Evolutionary conservation across 2,329 filamentous ascomycete species (phyloP), one percentile per base, ranked within the genome.

Genomic region (Chaetomiaceae sp.): DNA sequence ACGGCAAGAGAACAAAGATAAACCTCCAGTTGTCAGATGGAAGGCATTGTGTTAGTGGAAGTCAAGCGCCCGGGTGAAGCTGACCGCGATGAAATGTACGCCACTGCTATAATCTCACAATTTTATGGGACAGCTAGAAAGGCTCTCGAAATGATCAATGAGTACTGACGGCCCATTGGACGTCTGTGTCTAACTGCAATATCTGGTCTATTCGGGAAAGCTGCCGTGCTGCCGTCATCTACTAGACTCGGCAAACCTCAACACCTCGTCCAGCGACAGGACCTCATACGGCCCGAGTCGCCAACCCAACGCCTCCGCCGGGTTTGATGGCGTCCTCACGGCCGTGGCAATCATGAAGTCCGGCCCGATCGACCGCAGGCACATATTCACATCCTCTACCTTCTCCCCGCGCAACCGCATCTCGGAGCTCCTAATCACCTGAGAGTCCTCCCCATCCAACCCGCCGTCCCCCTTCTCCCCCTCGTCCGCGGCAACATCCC

Each of bases 291-390:
- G 61, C 1, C 66, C 69, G 38, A 74, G 48, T 17, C 62, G 51
- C 47, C 71, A 62, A 1, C 60, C 61, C 34, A 72, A 58, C 7
- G 62, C 73, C 10, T 64, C 63, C 39, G 63, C 61, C 44, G 64
- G 64, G 1, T 54, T 49, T 29, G 52, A 58, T 1, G 66, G 66
- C 39, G 68, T 71, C 50, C 71, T 65, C 36, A 78, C 65, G 2
- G 71, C 74, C 19, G 74, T 74, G 50, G 72, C 73, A 45, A 76
- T 66, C 73, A 79, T 78, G 61, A 72, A 79, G 37, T 76, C 72
- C 9, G 60, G 57, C 0, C 71, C 73, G 22, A 76, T 55, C 5
- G 71, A 63, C 29, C 70, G 58, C 27, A 74, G 53, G 47, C 65
- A 68, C 6, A 74, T 58, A 41, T 72, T 70, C 22, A 64, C 68